Percentiles rank a stretch among this genome's conserved stretches.
Evolutionary conservation across 148 eudicot genomes (phyloP).

Genomic region (Rhododendron henanense): DNA sequence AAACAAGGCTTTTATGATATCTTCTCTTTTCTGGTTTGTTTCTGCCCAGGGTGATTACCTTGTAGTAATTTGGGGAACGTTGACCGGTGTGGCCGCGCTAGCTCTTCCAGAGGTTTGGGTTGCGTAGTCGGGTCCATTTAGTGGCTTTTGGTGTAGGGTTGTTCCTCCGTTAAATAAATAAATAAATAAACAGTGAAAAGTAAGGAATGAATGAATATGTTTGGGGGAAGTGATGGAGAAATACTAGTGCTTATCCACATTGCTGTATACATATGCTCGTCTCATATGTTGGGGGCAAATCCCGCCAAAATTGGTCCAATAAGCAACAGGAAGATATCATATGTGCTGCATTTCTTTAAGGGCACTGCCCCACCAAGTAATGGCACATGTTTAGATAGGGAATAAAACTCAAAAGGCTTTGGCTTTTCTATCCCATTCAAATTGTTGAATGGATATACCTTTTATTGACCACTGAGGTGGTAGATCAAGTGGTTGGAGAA

Average conservation of each 20-base stretch:
- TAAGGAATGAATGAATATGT: too few species aligned
- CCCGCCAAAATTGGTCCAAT: not conserved
- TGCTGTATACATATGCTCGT: too few species aligned
- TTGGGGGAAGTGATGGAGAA: not conserved
- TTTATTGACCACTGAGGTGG: not conserved
- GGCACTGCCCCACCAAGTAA: conserved; percentile 1
- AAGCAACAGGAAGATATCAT: not conserved
- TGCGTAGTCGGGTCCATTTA: too few species aligned
- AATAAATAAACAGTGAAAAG: too few species aligned
- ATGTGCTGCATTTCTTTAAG: conserved; percentile 1
- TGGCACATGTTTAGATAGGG: not conserved
- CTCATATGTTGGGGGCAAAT: not conserved
- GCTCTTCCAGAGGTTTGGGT: too few species aligned
- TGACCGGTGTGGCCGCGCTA: too few species aligned
- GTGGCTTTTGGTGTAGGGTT: too few species aligned
- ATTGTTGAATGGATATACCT: not conserved
- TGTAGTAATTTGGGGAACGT: too few species aligned
- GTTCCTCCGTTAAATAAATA: too few species aligned
- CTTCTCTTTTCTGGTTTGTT: too few species aligned
- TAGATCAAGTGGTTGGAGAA: not conserved
- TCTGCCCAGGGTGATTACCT: too few species aligned
- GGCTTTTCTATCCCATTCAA: not conserved
- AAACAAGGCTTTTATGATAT: too few species aligned
- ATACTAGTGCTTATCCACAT: not conserved
- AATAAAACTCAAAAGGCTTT: not conserved